These are phyloP conservation scores for Capsaspora owczarzaki DNA, from an alignment of 78 protist species.

Conservation along the genomic window DNA sequence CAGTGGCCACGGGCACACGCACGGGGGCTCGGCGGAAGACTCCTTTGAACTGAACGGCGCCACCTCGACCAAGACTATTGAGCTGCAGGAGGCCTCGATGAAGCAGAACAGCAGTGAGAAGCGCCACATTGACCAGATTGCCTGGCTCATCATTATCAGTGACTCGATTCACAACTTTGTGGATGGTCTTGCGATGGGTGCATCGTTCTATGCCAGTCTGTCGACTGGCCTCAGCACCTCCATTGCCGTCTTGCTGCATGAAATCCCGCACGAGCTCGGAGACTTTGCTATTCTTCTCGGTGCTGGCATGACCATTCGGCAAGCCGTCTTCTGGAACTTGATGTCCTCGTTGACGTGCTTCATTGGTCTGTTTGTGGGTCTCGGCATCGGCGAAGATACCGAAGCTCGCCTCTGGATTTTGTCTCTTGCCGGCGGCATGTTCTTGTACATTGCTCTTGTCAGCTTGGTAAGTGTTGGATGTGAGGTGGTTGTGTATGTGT, in stretches of 20 bases:
- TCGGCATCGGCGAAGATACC: background rate
- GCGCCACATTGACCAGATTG: no score
- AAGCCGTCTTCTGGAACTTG: slow-evolving; percentile 25
- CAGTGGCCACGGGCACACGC: no score
- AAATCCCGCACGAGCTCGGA: slow-evolving; percentile 69
- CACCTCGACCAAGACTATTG: no score
- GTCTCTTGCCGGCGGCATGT: slow-evolving; percentile 51
- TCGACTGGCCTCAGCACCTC: slow-evolving; percentile 26
- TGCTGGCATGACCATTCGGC: slow-evolving; percentile 20
- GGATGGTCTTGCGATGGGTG: slow-evolving; percentile 64
- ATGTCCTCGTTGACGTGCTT: slow-evolving; percentile 29
- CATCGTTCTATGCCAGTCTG: slow-evolving; percentile 21
- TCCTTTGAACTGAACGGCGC: no score
- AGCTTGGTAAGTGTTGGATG: no score
- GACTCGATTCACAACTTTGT: slow-evolving; percentile 58
- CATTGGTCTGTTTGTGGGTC: slow-evolving; percentile 12
- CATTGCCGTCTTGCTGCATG: slow-evolving; percentile 47
- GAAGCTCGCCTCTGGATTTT: background rate
- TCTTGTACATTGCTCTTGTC: slow-evolving; percentile 43
- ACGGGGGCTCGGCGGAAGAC: no score
- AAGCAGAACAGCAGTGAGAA: no score
- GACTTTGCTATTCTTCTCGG: slow-evolving; percentile 54
- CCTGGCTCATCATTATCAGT: slow-evolving; percentile 47
- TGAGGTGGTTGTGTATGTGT: no score
- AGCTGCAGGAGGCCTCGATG: no score